phyloP scores from a whole-genome alignment of 1,139 yeast genomes.

The Yamadazyma taylorii region DNA sequence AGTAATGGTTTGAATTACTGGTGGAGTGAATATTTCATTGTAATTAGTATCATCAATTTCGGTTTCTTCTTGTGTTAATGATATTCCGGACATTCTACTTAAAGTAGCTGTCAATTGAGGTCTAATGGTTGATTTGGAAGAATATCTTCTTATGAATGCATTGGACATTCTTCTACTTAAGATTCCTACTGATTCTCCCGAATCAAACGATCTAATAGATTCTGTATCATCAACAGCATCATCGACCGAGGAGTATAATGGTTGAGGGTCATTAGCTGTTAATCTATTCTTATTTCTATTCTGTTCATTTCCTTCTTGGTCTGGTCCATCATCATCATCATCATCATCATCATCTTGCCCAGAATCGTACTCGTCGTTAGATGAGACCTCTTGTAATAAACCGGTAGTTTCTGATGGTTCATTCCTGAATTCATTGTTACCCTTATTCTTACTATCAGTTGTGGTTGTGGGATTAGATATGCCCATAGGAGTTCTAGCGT shows the following conservation, averaged over 20 bases:
- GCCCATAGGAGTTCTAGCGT: neutral
- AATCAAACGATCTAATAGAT: constrained; percentile 10
- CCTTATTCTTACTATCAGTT: neutral
- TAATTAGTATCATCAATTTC: constrained; percentile 10
- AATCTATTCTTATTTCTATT: no score
- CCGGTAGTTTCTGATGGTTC: constrained; percentile 1
- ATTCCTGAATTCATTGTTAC: neutral
- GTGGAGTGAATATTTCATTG: constrained; percentile 14
- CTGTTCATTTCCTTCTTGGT: no score
- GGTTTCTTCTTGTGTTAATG: constrained; percentile 12
- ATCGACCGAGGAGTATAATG: constrained; percentile 11
- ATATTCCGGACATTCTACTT: constrained; percentile 15
- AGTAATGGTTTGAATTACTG: constrained; percentile 14
- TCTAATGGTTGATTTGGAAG: constrained; percentile 22
- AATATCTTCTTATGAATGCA: constrained; percentile 42
- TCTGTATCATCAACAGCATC: constrained; percentile 8
- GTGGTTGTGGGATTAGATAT: neutral
- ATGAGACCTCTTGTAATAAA: constrained; percentile 4
- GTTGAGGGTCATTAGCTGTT: no score
- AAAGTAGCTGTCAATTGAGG: constrained; percentile 15
- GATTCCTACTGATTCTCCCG: constrained; percentile 24
- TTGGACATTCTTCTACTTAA: constrained; percentile 38
- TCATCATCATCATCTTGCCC: constrained; percentile 5
- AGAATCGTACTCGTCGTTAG: constrained; percentile 6
- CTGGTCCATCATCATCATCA: no score